A percentile compares a stretch with the other conserved stretches of the same genome.
phyloP scores from a whole-genome alignment of 805 yeast species.

The Candida michaelii region DNA sequence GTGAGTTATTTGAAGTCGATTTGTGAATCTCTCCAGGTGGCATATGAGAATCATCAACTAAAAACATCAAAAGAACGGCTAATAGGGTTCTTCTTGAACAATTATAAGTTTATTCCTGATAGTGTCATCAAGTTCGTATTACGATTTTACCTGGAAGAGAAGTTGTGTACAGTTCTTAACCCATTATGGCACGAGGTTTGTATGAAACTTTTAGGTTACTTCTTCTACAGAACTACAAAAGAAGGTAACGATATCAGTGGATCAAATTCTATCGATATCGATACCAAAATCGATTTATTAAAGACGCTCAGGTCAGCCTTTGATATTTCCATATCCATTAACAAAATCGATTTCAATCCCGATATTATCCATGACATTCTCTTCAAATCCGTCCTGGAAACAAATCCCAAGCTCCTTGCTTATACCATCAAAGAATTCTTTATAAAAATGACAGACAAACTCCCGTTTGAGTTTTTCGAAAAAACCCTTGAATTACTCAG shows the following conservation, averaged over 20 bases:
- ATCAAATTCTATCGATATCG: conserved; percentile 5
- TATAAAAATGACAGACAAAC: conserved; percentile 13
- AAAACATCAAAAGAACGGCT: conserved; percentile 45
- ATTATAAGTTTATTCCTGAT: conserved; percentile 37
- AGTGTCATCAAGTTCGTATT: conserved; percentile 45
- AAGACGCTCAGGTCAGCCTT: conserved; percentile 37
- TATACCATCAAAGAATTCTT: conserved; percentile 28
- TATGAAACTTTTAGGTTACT: conserved; percentile 43
- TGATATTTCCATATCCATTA: conserved; percentile 30
- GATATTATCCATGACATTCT: conserved; percentile 36
- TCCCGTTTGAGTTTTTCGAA: conserved; percentile 7
- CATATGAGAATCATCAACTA: conserved; percentile 33
- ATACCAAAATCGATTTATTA: conserved; percentile 32
- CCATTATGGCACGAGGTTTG: conserved; percentile 53
- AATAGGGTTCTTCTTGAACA: conserved; percentile 39
- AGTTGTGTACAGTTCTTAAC: conserved; percentile 53
- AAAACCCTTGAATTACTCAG: conserved; percentile 12
- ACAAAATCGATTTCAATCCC: conserved; percentile 28
- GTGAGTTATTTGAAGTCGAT: conserved; percentile 33
- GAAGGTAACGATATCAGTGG: not conserved
- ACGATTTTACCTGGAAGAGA: conserved; percentile 46
- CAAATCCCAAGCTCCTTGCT: conserved; percentile 31
- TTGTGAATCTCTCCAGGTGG: conserved; percentile 31
- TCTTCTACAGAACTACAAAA: conserved; percentile 24
- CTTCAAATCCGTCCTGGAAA: conserved; percentile 25